Evolutionary conservation across 306 rosid genomes (phyloP), one percentile per base, ranked within the genome.

Genomic region (Gillenia trifoliata): DNA sequence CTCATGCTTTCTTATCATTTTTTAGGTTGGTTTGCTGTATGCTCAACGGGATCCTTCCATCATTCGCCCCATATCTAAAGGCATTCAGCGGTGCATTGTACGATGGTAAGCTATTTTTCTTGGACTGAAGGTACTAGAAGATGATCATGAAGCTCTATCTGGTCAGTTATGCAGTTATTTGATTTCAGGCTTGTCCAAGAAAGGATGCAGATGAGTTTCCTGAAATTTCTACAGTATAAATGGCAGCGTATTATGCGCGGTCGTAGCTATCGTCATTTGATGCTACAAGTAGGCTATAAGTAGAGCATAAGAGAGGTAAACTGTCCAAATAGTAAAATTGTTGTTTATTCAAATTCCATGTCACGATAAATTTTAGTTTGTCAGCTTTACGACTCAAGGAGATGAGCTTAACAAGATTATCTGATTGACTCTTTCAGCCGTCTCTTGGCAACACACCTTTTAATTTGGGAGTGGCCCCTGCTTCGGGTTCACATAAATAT

Each of bases 231-330:
- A 68, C 83, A 34, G 80, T 94, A 83, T 85, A 65, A 72, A 54
- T 94, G 96, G 96, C 99, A 94, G 68, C 78, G 96, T 83, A 64
- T 70, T 76, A 71, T 92, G 22, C 88, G 95, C 1, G 98, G 98
- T 33, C 98, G 97, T 67, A 88, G 89, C 85, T 94, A 94, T 86
- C 99, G 95, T 75, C 99, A 94, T 86, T 81, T 94, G 87, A 88
- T 94, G 96, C 82, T 85, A 66, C 83, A 92, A 88, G 23, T 75
- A 62, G 96, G 97, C 78, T 86, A 84, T 33, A 94, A 94, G 79
- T 87, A 92, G 85, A 78, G 63, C 43, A 38, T 68, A 64, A 25
- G 31, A 75, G 73, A 87, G 82, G 96, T 89, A 71, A 41, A 60
- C 23, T 55, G 15, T 79, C 76, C 26, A 54, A 71, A 63, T 61